A percentile compares a stretch with the other conserved stretches of the same genome.
These are phyloP conservation scores for Aureobasidium sp. DNA, from an alignment of 2,329 filamentous ascomycete species.

Conservation along the genomic window DNA sequence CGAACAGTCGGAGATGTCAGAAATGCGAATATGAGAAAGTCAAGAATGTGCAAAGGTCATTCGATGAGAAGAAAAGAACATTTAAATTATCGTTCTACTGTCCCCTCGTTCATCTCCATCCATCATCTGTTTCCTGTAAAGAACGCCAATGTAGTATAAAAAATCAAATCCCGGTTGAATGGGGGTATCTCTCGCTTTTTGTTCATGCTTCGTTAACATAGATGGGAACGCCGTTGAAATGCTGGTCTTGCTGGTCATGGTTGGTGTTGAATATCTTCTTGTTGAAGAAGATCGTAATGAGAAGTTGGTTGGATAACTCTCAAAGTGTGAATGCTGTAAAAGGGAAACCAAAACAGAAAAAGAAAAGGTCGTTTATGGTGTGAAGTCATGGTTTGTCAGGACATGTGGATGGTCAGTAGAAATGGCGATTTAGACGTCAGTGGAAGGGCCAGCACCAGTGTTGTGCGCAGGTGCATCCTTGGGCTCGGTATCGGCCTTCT, in stretches of 20 bases:
- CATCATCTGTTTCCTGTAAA: background rate
- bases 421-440: background rate
- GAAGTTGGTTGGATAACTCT: constrained; percentile 1
- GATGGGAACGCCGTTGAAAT: constrained; percentile 10
- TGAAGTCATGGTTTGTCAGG: background rate
- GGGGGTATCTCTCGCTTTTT: constrained; percentile 23
- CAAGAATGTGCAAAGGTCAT: background rate
- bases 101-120: background rate
- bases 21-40: background rate
- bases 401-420: background rate
- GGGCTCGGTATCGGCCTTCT: constrained; percentile 1
- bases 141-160: background rate
- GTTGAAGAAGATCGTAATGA: constrained; percentile 14
- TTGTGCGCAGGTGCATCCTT: constrained; percentile 11
- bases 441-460: constrained; percentile 10
- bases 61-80: background rate
- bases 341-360: background rate
- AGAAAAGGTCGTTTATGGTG: background rate
- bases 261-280: constrained; percentile 13
- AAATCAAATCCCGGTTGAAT: constrained; percentile 26
- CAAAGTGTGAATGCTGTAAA: background rate
- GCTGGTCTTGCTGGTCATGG: background rate
- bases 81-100: background rate
- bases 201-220: constrained; percentile 11
- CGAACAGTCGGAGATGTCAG: background rate